These are phyloP conservation scores for Larix sibirica DNA, from an alignment of 83 land plant genomes.

Conservation along the genomic window DNA sequence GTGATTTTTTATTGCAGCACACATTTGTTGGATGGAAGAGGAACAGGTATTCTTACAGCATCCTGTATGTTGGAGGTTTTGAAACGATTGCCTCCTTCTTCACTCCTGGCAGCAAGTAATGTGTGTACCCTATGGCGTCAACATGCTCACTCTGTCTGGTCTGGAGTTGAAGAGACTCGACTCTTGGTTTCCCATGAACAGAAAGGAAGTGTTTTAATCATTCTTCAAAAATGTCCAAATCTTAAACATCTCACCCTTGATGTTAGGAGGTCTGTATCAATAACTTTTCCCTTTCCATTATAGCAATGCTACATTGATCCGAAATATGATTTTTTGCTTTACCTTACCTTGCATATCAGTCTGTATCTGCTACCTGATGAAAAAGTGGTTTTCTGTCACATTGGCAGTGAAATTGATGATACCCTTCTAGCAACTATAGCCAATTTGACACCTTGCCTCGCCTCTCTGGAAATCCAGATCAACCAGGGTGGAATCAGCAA, in stretches of 20 bases:
- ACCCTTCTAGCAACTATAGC: slow-evolving; percentile 62
- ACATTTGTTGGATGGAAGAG: not conserved
- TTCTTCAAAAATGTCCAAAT: slow-evolving; percentile 54
- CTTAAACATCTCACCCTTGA: slow-evolving; percentile 41
- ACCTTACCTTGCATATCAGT: not conserved
- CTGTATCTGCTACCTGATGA: not conserved
- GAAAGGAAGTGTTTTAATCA: slow-evolving; percentile 45
- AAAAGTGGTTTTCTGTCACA: not conserved
- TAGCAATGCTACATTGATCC: not conserved
- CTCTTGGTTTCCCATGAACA: slow-evolving; percentile 34
- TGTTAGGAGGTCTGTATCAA: slow-evolving; percentile 17
- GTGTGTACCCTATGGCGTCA: slow-evolving; percentile 69
- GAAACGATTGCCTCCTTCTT: slow-evolving; percentile 52
- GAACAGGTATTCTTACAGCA: slow-evolving; percentile 28
- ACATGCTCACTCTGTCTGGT: slow-evolving; percentile 40
- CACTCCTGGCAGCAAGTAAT: slow-evolving; percentile 50
- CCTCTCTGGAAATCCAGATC: slow-evolving; percentile 46
- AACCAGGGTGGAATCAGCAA: slow-evolving; percentile 37
- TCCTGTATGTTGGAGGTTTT: slow-evolving; percentile 58
- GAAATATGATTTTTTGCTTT: not conserved
- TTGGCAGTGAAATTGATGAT: slow-evolving; percentile 61
- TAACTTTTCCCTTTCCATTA: not conserved
- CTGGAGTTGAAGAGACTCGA: slow-evolving; percentile 53
- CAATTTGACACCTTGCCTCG: slow-evolving; percentile 53
- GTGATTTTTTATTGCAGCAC: not conserved